Evolutionary conservation across 2,329 filamentous ascomycete genomes (phyloP).

Genomic region (Hymenoscyphus albidus): DNA sequence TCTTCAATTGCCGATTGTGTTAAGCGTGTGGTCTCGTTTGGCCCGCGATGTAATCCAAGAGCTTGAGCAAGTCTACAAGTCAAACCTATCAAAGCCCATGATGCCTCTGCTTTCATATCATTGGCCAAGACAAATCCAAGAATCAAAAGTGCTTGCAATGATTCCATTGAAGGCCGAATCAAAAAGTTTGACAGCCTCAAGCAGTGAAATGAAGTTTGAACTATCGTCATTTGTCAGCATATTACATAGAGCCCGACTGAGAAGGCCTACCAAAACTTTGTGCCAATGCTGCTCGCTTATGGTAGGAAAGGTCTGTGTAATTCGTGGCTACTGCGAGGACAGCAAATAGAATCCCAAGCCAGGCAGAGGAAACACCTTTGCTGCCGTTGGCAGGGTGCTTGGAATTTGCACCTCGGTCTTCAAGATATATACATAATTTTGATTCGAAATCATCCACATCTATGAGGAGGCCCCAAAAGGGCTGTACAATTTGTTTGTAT

Average conservation of each 20-base stretch:
- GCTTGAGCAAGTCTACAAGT: conserved; percentile 64
- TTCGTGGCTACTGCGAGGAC: conserved; percentile 63
- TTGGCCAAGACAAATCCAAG: conserved; percentile 62
- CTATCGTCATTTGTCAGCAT: conserved; percentile 14
- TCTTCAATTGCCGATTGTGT: conserved; percentile 24
- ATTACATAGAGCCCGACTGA: not conserved
- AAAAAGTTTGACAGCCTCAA: conserved; percentile 61
- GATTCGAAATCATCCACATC: conserved; percentile 64
- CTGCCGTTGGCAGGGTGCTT: conserved; percentile 27
- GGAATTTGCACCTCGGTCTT: conserved; percentile 52
- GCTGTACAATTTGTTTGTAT: conserved; percentile 64
- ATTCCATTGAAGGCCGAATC: conserved; percentile 60
- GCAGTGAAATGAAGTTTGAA: conserved; percentile 55
- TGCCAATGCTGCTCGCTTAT: conserved; percentile 36
- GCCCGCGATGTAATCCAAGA: conserved; percentile 51
- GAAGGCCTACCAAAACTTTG: conserved; percentile 45
- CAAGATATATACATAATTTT: conserved; percentile 61
- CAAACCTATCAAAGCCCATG: conserved; percentile 61
- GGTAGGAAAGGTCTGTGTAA: conserved; percentile 61
- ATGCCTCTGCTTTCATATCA: conserved; percentile 67
- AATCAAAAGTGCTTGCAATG: conserved; percentile 60
- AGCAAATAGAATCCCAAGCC: conserved; percentile 62
- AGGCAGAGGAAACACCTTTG: conserved; percentile 53
- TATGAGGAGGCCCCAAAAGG: conserved; percentile 65
- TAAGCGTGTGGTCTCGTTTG: conserved; percentile 26